Base-by-base conservation (phyloP, 1,284 basidiomycete species). In the Agaricales sp. region DNA sequence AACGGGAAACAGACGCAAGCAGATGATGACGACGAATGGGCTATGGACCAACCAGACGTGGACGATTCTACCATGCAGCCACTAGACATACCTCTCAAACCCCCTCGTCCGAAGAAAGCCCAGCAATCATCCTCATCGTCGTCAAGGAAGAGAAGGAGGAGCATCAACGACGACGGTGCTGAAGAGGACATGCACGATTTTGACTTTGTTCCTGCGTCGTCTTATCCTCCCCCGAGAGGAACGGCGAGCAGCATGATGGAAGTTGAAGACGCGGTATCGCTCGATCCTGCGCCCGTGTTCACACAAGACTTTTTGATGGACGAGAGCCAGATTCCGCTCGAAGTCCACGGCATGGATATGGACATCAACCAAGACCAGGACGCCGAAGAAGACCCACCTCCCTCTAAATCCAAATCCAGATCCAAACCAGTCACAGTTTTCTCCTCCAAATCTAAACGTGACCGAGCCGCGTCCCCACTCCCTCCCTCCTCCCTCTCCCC, bases 111-210 rank as follows among this genome's bases (percentile, higher is more conserved):
- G n/a, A n/a, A n/a, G n/a, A n/a, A n/a, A n/a, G n/a, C n/a, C n/a
- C n/a, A n/a, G n/a, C n/a, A n/a, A n/a, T n/a, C n/a, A 16, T 47
- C 53, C 43, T n/a, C 47, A 8, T 43, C 43, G 18, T 54, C 53
- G 22, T 63, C 64, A 20, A 59, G 58, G 51, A 57, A 55, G 26
- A 67, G 60, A 26, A 57, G 58, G 18, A 49, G 51, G 25, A 63
- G 64, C 49, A 58, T 53, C 16, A 56, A 37, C 46, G 64, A 65
- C 46, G 61, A 59, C 4, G 57, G 56, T 16, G 50, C 60, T 12
- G 53, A 25, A 2, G 46, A 55, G 4, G 54, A 58, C 16, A 55
- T 55, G 26, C n/a, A n/a, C n/a, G n/a, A n/a, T n/a, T n/a, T n/a
- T n/a, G n/a, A n/a, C n/a, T n/a, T n/a, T n/a, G n/a, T n/a, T n/a